A percentile compares a stretch with the other conserved stretches of the same genome.
Conservation (phyloP, 2,329 filamentous ascomycete species). For the Colletotrichum graminicola region DNA sequence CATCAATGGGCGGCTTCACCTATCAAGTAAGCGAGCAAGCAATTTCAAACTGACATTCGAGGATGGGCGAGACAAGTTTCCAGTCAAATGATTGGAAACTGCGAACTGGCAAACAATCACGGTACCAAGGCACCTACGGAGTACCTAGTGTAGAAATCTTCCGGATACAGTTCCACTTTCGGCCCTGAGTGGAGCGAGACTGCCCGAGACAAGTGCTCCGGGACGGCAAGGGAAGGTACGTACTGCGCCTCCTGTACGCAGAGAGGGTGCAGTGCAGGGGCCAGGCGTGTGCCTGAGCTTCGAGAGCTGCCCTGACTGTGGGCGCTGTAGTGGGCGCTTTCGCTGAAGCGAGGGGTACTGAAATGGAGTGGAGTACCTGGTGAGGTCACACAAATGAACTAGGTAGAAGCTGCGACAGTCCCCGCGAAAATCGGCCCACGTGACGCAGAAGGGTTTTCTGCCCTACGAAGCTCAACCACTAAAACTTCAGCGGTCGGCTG, state of each 20-base stretch:
- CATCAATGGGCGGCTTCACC: background rate
- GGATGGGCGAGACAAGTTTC: background rate
- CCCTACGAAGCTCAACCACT: constrained; percentile 41
- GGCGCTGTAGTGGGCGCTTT: background rate
- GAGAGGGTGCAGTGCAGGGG: background rate
- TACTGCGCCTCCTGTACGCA: background rate
- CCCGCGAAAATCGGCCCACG: constrained; percentile 8
- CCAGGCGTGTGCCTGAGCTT: background rate
- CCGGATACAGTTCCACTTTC: background rate
- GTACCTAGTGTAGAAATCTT: background rate
- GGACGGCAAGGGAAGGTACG: background rate
- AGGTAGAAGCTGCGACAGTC: constrained; percentile 6
- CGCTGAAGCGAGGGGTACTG: constrained; percentile 1
- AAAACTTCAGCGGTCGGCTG: constrained; percentile 37
- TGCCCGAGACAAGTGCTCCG: background rate
- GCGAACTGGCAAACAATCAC: background rate
- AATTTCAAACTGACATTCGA: background rate
- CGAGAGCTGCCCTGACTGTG: constrained; percentile 1
- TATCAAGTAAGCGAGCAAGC: background rate
- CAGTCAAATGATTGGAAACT: background rate
- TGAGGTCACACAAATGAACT: constrained; percentile 9
- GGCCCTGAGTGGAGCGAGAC: background rate
- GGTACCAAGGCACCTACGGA: too few relatives aligned
- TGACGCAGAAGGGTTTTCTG: constrained; percentile 39
- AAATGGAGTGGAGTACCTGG: background rate